Evolutionary conservation across 179 eudicot species (phyloP).

Genomic region (Pouteria campechiana): DNA sequence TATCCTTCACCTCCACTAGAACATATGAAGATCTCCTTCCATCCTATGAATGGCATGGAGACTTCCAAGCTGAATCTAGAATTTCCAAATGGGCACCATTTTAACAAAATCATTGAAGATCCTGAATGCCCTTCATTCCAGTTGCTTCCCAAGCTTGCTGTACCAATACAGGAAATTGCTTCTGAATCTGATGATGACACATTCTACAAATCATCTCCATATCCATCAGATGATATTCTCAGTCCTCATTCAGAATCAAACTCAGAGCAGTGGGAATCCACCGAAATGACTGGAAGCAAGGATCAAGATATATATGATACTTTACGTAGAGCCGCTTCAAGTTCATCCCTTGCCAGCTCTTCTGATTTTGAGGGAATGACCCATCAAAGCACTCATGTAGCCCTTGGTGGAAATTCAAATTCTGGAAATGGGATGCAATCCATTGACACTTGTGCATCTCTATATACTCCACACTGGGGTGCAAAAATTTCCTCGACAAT

Average conservation of each 20-base stretch:
- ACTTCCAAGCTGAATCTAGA: slow-evolving; percentile 55
- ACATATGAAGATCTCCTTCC: slow-evolving; percentile 90
- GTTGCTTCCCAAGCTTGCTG: slow-evolving; percentile 62
- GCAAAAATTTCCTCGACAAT: slow-evolving; percentile 26
- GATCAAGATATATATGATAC: slow-evolving; percentile 40
- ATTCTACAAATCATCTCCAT: slow-evolving; percentile 74
- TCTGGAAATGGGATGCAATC: slow-evolving; percentile 13
- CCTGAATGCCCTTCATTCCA: slow-evolving; percentile 83
- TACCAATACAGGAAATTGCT: slow-evolving; percentile 28
- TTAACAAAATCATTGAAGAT: slow-evolving; percentile 33
- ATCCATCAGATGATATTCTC: slow-evolving; percentile 52
- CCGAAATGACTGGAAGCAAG: slow-evolving; percentile 34
- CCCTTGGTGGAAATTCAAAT: slow-evolving; percentile 11
- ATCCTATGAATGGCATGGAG: slow-evolving; percentile 51
- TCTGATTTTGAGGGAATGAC: slow-evolving; percentile 23
- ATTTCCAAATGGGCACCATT: slow-evolving; percentile 54
- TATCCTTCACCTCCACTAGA: slow-evolving; percentile 83
- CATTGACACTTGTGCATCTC: slow-evolving; percentile 14
- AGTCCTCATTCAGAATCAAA: slow-evolving; percentile 60
- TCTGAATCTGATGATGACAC: slow-evolving; percentile 89
- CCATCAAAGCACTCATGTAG: slow-evolving; percentile 9
- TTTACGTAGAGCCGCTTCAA: slow-evolving; percentile 34
- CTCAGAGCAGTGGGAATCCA: slow-evolving; percentile 84
- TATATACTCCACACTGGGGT: slow-evolving; percentile 39
- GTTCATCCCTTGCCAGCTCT: slow-evolving; percentile 51